Evolutionary conservation across 176 grass and related monocot species (phyloP).

Genomic region (Oryza glumipatula): DNA sequence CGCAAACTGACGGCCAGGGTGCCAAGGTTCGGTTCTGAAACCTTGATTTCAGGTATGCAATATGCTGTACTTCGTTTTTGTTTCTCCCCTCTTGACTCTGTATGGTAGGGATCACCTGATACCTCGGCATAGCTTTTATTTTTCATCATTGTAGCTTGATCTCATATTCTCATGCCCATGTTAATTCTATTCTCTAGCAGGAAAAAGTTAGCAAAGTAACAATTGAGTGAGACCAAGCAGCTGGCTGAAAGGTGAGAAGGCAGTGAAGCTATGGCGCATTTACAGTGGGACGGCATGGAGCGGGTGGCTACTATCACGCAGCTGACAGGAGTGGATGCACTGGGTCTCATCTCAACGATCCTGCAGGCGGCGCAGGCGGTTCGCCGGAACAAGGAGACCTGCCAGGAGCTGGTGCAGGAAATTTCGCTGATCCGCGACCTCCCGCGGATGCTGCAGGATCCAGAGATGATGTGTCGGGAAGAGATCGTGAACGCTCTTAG

Average conservation of each 20-base stretch:
- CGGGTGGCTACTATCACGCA: conserved; percentile 32
- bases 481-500: conserved; percentile 24
- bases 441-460: conserved; percentile 31
- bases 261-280: neutral
- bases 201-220: too few species aligned
- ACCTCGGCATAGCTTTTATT: too few species aligned
- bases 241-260: too few species aligned
- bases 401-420: conserved; percentile 36
- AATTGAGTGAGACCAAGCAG: neutral
- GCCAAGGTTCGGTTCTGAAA: too few species aligned
- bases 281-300: neutral
- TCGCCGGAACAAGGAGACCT: conserved; percentile 40
- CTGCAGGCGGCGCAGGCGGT: conserved; percentile 33
- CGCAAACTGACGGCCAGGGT: too few species aligned
- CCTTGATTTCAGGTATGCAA: too few species aligned
- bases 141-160: neutral
- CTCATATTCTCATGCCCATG: neutral
- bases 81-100: neutral
- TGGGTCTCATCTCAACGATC: conserved; percentile 45
- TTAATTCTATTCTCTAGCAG: too few species aligned
- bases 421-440: conserved; percentile 37
- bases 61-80: neutral
- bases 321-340: conserved; percentile 47
- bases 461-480: conserved; percentile 29
- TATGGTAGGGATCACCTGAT: too few species aligned